Conservation (phyloP, 1,284 basidiomycete genomes). For the Moesziomyces aphidis region DNA sequence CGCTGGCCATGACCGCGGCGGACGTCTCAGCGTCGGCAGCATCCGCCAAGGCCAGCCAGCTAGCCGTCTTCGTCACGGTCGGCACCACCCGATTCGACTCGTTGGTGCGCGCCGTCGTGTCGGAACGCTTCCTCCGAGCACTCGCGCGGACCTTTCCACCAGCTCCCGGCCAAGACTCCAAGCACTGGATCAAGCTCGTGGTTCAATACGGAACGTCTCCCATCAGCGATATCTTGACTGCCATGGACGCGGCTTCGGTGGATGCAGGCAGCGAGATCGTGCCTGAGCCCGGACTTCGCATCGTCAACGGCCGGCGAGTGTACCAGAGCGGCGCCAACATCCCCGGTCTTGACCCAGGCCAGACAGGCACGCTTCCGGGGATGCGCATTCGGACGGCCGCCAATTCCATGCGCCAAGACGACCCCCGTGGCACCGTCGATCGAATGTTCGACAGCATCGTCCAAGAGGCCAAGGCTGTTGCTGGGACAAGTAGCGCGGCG, state of each 20-base stretch:
- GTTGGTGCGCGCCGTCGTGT: conserved; percentile 45
- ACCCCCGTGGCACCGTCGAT: conserved; percentile 5
- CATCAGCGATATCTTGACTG: conserved; percentile 34
- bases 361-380: conserved; percentile 35
- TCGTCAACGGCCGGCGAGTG: conserved; percentile 41
- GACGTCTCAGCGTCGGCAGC: not conserved
- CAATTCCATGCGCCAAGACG: not conserved
- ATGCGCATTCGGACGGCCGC: conserved; percentile 14
- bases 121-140: conserved; percentile 23
- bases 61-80: conserved; percentile 55
- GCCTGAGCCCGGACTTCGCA: conserved; percentile 41
- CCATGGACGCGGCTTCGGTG: conserved; percentile 20
- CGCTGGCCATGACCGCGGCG: conserved; percentile 6
- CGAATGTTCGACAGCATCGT: conserved; percentile 29
- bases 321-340: conserved; percentile 32
- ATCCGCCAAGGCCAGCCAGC: not conserved
- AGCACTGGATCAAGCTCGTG: not conserved
- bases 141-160: conserved; percentile 24
- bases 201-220: conserved; percentile 49
- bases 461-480: conserved; percentile 28
- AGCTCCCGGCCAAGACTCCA: not conserved
- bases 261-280: conserved; percentile 42
- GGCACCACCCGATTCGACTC: conserved; percentile 60
- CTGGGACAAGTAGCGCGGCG: conserved; percentile 1
- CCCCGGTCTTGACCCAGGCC: conserved; percentile 37